These are phyloP conservation scores for Phytophthora lateralis DNA, from an alignment of 352 stramenopile species.

Conservation along the genomic window DNA sequence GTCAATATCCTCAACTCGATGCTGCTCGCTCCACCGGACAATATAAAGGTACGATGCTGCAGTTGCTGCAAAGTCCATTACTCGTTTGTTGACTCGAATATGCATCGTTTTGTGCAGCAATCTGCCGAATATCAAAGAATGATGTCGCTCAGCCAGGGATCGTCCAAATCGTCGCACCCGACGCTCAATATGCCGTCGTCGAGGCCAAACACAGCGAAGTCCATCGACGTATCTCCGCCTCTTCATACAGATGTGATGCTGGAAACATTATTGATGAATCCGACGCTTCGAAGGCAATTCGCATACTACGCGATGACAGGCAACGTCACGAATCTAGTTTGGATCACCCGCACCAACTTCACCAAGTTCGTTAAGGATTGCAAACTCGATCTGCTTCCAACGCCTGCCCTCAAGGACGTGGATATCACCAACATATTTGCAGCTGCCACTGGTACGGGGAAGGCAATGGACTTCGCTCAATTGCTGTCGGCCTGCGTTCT, in stretches of 20 bases:
- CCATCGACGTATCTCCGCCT: constrained; percentile 1
- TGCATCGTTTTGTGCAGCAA: constrained; percentile 24
- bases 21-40: constrained; percentile 47
- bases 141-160: constrained; percentile 37
- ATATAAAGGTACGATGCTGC: constrained; percentile 46
- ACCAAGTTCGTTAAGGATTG: constrained; percentile 72
- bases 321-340: constrained; percentile 69
- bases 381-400: constrained; percentile 41
- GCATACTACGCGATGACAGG: constrained; percentile 67
- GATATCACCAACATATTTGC: constrained; percentile 66
- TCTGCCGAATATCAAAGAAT: constrained; percentile 43
- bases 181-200: neutral
- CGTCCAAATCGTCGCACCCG: constrained; percentile 10
- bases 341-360: constrained; percentile 66
- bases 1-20: constrained; percentile 70
- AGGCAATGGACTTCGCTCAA: constrained; percentile 56
- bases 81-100: neutral
- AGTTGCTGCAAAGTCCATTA: neutral
- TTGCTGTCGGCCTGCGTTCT: constrained; percentile 57
- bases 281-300: constrained; percentile 67
- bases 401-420: constrained; percentile 47
- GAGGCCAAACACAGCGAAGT: constrained; percentile 1
- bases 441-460: constrained; percentile 32
- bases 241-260: constrained; percentile 23
- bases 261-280: constrained; percentile 49